Percentiles rank a stretch among this genome's conserved stretches.
phyloP scores from a whole-genome alignment of 2,329 filamentous ascomycete genomes.

The Colletotrichum sp. region DNA sequence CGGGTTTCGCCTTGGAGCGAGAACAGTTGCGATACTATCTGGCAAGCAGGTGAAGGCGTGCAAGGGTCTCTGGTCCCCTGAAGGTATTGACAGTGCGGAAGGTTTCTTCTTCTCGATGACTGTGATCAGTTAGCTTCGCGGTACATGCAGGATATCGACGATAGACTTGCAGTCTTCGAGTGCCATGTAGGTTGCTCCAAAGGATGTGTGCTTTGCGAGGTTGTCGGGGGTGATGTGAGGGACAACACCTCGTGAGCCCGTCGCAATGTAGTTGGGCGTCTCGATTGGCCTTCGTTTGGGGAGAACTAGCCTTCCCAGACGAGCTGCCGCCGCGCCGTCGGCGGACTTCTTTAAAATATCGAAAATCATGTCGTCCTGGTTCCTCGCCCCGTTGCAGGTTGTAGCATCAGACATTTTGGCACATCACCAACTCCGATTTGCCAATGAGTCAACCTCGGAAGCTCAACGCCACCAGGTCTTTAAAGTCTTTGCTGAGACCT shows the following conservation, averaged over 20 bases:
- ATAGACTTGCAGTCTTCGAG: slow-evolving; percentile 87
- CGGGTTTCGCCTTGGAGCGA: slow-evolving; percentile 80
- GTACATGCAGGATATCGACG: slow-evolving; percentile 3
- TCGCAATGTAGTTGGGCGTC: slow-evolving; percentile 82
- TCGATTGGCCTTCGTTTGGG: slow-evolving; percentile 68
- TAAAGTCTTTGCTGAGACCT: neutral
- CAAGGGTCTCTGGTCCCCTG: slow-evolving; percentile 58
- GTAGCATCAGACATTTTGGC: slow-evolving; percentile 24
- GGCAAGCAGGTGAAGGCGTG: slow-evolving; percentile 80
- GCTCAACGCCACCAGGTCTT: neutral
- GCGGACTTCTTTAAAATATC: slow-evolving; percentile 48
- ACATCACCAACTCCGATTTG: neutral
- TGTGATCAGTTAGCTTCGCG: slow-evolving; percentile 28
- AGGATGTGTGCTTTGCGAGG: slow-evolving; percentile 65
- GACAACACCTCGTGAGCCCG: slow-evolving; percentile 82
- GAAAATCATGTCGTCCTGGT: slow-evolving; percentile 42
- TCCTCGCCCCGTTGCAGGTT: slow-evolving; percentile 12
- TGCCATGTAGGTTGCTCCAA: slow-evolving; percentile 78
- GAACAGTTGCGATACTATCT: slow-evolving; percentile 67
- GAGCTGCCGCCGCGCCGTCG: slow-evolving; percentile 51
- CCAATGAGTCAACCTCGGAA: neutral
- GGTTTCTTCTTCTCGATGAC: slow-evolving; percentile 61
- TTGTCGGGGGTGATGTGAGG: slow-evolving; percentile 92
- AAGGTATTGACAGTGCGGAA: slow-evolving; percentile 44
- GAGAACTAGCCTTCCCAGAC: slow-evolving; percentile 71